phyloP scores from a whole-genome alignment of 2,329 filamentous ascomycete species.

The Lasiodiplodia theobromae region DNA sequence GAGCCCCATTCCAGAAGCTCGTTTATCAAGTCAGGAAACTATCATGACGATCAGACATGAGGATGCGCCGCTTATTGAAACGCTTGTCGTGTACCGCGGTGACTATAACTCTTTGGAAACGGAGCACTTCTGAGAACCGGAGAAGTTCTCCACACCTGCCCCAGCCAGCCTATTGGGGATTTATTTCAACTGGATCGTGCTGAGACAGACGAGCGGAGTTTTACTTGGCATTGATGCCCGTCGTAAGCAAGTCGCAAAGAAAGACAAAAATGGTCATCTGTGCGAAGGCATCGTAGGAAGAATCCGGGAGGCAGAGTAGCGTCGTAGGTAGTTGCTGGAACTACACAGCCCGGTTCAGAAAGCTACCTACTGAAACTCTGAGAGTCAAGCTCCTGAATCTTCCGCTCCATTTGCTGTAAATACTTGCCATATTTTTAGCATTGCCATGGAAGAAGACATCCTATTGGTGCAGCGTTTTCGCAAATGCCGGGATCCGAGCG shows the following conservation, averaged over 20 bases:
- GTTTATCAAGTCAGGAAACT: not conserved
- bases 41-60: not conserved
- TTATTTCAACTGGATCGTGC: not conserved
- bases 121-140: not conserved
- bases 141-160: not conserved
- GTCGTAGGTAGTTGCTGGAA: too few species aligned
- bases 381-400: too few species aligned
- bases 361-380: too few species aligned
- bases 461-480: too few species aligned
- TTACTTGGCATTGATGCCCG: not conserved
- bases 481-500: too few species aligned
- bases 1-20: not conserved
- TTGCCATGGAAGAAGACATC: too few species aligned
- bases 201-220: not conserved
- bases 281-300: too few species aligned
- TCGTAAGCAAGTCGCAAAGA: not conserved
- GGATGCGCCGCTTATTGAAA: not conserved
- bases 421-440: too few species aligned
- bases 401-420: too few species aligned
- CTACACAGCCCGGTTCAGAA: too few species aligned
- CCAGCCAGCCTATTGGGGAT: not conserved
- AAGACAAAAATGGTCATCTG: too few species aligned
- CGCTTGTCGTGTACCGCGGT: not conserved
- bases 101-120: not conserved
- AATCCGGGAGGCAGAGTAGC: too few species aligned